These are phyloP conservation scores for Toxicodendron radicans DNA, from an alignment of 345 rosid genomes.

Conservation along the genomic window DNA sequence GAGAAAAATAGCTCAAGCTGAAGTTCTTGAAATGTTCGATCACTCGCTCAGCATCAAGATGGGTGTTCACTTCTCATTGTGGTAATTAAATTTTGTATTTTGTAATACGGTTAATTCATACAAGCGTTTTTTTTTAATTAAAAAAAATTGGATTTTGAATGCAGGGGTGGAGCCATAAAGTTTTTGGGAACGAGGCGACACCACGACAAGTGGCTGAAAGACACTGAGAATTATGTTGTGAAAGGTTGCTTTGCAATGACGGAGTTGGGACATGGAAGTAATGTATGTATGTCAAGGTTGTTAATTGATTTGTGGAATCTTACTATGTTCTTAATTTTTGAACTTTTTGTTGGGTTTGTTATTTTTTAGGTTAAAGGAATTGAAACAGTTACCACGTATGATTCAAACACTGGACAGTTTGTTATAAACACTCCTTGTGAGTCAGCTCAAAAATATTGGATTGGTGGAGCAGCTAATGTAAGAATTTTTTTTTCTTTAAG, in stretches of 20 bases:
- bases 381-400: slow-evolving; percentile 90
- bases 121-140: not conserved
- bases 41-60: slow-evolving; percentile 67
- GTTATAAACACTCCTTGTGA: slow-evolving; percentile 89
- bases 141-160: slow-evolving; percentile 3
- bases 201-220: slow-evolving; percentile 85
- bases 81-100: slow-evolving; percentile 32
- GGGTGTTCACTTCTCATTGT: slow-evolving; percentile 85
- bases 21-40: slow-evolving; percentile 58
- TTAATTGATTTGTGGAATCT: slow-evolving; percentile 13
- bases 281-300: slow-evolving; percentile 49
- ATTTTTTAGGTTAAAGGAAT: slow-evolving; percentile 77
- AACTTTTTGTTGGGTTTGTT: not conserved
- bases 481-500: slow-evolving; percentile 1
- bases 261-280: slow-evolving; percentile 98
- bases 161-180: slow-evolving; percentile 85
- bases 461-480: slow-evolving; percentile 96
- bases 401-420: slow-evolving; percentile 66
- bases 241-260: slow-evolving; percentile 98
- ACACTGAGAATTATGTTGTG: slow-evolving; percentile 60
- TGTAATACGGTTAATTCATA: too few relatives aligned
- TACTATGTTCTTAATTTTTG: not conserved
- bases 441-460: slow-evolving; percentile 99
- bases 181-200: slow-evolving; percentile 85
- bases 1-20: slow-evolving; percentile 58